Evolutionary conservation across 2,329 filamentous ascomycete genomes (phyloP).

Genomic region (Calonectria pauciramosa): DNA sequence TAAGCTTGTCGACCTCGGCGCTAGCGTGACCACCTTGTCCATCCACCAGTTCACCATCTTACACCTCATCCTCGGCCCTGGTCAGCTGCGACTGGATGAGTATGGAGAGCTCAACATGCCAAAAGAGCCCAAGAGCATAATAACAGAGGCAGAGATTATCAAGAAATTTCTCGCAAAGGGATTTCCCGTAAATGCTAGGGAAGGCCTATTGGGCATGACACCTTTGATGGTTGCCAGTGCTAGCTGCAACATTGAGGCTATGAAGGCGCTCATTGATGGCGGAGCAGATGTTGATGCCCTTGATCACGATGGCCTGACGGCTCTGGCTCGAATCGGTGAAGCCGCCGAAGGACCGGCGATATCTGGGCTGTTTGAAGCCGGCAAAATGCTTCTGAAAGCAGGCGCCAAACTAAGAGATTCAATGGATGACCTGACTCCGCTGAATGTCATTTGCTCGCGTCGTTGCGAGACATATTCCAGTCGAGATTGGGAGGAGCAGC

Average conservation of each 20-base stretch:
- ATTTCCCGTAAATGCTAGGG: constrained; percentile 44
- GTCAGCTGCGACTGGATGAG: constrained; percentile 38
- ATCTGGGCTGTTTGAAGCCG: constrained; percentile 37
- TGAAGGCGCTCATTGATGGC: constrained; percentile 40
- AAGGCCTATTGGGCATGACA: constrained; percentile 45
- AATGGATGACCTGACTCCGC: constrained; percentile 40
- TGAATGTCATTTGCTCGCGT: constrained; percentile 44
- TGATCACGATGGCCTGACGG: constrained; percentile 43
- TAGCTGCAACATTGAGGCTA: constrained; percentile 43
- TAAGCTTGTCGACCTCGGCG: constrained; percentile 43
- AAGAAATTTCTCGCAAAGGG: constrained; percentile 42
- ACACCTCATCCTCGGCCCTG: constrained; percentile 44
- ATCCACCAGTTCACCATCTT: constrained; percentile 45
- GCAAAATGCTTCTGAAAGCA: constrained; percentile 43
- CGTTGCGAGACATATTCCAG: constrained; percentile 41
- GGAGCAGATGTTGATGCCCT: constrained; percentile 43
- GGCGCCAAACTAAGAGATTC: constrained; percentile 39
- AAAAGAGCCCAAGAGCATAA: constrained; percentile 21
- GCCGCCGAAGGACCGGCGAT: constrained; percentile 43
- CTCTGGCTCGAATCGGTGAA: constrained; percentile 43
- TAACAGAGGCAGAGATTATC: constrained; percentile 44
- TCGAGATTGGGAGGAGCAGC: constrained; percentile 43
- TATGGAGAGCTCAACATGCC: constrained; percentile 31
- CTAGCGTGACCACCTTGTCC: constrained; percentile 39
- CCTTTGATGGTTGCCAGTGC: constrained; percentile 46